Conservation (phyloP, 2,329 filamentous ascomycete genomes). For the Verticillium longisporum region DNA sequence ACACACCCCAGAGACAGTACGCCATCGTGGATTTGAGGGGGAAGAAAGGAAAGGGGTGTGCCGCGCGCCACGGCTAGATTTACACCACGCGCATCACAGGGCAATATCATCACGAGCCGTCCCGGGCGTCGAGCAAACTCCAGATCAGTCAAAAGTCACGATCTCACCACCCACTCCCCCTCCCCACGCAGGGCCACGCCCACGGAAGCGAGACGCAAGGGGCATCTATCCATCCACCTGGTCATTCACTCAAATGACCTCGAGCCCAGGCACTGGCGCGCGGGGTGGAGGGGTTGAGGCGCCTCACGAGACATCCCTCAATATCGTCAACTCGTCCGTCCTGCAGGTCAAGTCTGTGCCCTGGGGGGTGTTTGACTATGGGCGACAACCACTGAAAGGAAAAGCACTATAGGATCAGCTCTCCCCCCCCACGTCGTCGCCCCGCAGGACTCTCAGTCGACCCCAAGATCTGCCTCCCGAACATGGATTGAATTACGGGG, state of each 20-base stretch:
- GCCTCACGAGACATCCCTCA: neutral
- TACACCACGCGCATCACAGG: neutral
- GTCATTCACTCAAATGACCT: neutral
- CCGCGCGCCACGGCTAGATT: neutral
- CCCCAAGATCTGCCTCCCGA: neutral
- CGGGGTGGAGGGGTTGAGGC: neutral
- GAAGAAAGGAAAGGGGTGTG: too few species aligned
- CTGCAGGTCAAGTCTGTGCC: neutral
- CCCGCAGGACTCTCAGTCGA: neutral
- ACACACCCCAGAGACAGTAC: neutral
- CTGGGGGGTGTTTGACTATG: neutral
- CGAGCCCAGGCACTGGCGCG: neutral
- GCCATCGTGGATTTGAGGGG: too few species aligned
- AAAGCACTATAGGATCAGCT: too few species aligned
- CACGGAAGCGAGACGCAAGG: neutral
- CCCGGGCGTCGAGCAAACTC: neutral
- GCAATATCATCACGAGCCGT: neutral
- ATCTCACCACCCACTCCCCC: neutral
- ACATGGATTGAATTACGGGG: conserved; percentile 10
- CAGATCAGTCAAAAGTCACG: neutral
- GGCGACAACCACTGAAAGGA: too few species aligned
- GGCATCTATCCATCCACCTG: neutral
- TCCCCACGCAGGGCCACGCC: neutral
- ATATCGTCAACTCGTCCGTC: neutral
- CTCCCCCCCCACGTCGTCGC: neutral